Percentiles rank a stretch among this genome's conserved stretches.
phyloP scores from a whole-genome alignment of 371 early-diverging fungal genomes.

The Saksenaea oblongispora region DNA sequence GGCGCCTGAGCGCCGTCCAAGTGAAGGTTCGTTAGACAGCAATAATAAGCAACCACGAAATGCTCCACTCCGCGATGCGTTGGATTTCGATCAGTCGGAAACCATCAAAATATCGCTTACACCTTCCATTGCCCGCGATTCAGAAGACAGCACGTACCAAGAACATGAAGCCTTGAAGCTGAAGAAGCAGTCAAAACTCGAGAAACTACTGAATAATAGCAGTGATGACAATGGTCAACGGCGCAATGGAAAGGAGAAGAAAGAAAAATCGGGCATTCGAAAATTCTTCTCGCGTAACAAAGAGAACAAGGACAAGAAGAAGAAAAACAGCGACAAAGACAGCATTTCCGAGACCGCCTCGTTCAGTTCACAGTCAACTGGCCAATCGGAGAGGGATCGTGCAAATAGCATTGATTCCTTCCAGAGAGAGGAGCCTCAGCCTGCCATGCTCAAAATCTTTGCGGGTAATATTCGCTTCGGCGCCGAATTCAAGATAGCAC shows the following conservation, averaged over 20 bases:
- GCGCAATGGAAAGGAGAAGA: conserved; percentile 17
- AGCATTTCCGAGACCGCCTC: conserved; percentile 38
- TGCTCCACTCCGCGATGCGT: neutral
- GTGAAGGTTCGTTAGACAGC: neutral
- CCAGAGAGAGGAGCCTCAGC: conserved; percentile 13
- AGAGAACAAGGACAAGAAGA: conserved; percentile 25
- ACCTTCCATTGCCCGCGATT: conserved; percentile 43
- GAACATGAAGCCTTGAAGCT: conserved; percentile 26
- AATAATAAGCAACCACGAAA: conserved; percentile 8
- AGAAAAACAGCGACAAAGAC: conserved; percentile 22
- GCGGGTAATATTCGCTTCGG: conserved; percentile 56
- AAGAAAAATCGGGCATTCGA: conserved; percentile 39
- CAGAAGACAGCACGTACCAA: conserved; percentile 14
- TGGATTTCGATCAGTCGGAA: conserved; percentile 33
- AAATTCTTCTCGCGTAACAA: conserved; percentile 45
- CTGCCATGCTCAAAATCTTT: conserved; percentile 38
- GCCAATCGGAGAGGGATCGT: conserved; percentile 30
- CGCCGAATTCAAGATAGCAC: conserved; percentile 42
- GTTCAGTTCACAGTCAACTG: conserved; percentile 39
- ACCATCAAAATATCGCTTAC: conserved; percentile 53
- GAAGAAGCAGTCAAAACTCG: conserved; percentile 31
- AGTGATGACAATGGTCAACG: neutral
- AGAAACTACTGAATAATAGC: conserved; percentile 18
- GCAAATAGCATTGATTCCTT: conserved; percentile 31
- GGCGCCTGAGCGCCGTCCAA: neutral